phyloP scores from a whole-genome alignment of 352 stramenopile species.

The Nannochloropsis limnetica region DNA sequence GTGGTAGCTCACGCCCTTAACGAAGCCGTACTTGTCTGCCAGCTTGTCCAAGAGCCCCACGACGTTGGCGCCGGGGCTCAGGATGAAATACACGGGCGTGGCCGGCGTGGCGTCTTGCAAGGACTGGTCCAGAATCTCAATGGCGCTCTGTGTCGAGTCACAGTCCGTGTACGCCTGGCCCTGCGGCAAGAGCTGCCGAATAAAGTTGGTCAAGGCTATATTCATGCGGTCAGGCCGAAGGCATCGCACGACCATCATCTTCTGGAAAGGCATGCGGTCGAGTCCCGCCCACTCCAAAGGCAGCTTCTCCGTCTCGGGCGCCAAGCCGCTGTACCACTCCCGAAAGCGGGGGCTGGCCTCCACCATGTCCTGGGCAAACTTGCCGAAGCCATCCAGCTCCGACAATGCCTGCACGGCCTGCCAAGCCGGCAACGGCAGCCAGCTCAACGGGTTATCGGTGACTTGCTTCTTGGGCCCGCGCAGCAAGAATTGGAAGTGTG shows the following conservation, averaged over 20 bases:
- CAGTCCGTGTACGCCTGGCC: conserved; percentile 86
- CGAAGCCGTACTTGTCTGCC: conserved; percentile 83
- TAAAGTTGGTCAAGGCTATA: conserved; percentile 84
- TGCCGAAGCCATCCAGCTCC: conserved; percentile 87
- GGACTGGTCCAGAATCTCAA: conserved; percentile 87
- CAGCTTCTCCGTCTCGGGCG: conserved; percentile 88
- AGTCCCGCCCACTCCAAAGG: conserved; percentile 87
- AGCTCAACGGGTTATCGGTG: conserved; percentile 69
- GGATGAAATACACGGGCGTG: conserved; percentile 91
- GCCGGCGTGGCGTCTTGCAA: conserved; percentile 83
- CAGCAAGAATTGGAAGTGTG: conserved; percentile 91
- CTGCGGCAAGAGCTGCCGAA: conserved; percentile 79
- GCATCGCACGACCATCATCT: conserved; percentile 86
- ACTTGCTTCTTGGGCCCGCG: conserved; percentile 65
- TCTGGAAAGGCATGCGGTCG: conserved; percentile 87
- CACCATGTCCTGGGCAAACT: conserved; percentile 87
- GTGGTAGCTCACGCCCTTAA: conserved; percentile 88
- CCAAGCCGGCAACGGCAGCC: conserved; percentile 83
- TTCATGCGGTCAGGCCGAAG: conserved; percentile 85
- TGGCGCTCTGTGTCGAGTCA: conserved; percentile 84
- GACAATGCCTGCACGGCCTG: conserved; percentile 74
- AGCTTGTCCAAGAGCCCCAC: conserved; percentile 85
- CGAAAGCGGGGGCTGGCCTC: conserved; percentile 85
- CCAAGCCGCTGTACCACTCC: conserved; percentile 95
- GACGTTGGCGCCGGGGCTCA: conserved; percentile 86